A percentile compares a stretch with the other conserved stretches of the same genome.
These are phyloP conservation scores for Pestalotiopsis sp. DNA, from an alignment of 2,329 filamentous ascomycete species.

Conservation along the genomic window DNA sequence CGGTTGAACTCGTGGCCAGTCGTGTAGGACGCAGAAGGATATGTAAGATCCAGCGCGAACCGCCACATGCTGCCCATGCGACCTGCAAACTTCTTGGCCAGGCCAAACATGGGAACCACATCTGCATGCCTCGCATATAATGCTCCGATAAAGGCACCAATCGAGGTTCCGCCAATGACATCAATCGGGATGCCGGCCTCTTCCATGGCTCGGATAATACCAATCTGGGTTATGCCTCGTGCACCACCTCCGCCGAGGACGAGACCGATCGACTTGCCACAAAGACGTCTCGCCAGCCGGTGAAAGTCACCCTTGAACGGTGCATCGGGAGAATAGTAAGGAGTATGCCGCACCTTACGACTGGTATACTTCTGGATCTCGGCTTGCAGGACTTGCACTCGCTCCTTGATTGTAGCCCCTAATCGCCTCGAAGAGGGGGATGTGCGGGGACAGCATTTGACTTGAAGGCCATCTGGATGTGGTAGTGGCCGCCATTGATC, in stretches of 20 bases:
- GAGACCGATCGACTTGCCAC: slow-evolving; percentile 91
- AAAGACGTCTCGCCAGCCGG: slow-evolving; percentile 83
- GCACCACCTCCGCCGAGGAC: slow-evolving; percentile 94
- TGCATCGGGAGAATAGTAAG: slow-evolving; percentile 87
- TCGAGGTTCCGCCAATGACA: slow-evolving; percentile 92
- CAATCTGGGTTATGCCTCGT: slow-evolving; percentile 87
- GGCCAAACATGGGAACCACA: slow-evolving; percentile 93
- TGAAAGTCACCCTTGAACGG: slow-evolving; percentile 98
- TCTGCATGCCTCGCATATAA: slow-evolving; percentile 96
- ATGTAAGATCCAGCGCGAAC: slow-evolving; percentile 95
- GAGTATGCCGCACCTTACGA: slow-evolving; percentile 83
- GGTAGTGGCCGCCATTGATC: slow-evolving; percentile 98
- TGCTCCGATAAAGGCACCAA: slow-evolving; percentile 92
- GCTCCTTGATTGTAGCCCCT: slow-evolving; percentile 84
- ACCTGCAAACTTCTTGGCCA: slow-evolving; percentile 95
- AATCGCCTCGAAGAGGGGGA: slow-evolving; percentile 72
- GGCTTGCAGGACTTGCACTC: slow-evolving; percentile 92
- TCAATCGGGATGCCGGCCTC: slow-evolving; percentile 97
- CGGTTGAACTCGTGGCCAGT: slow-evolving; percentile 99
- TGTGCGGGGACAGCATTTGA: slow-evolving; percentile 77
- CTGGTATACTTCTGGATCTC: slow-evolving; percentile 99
- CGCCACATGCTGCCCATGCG: slow-evolving; percentile 99
- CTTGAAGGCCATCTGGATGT: slow-evolving; percentile 93
- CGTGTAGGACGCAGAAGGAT: slow-evolving; percentile 95
- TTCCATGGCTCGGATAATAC: slow-evolving; percentile 92